A percentile compares a stretch with the other conserved stretches of the same genome.
These are phyloP conservation scores for Picea mariana DNA, from an alignment of 83 land plant genomes.

Conservation along the genomic window DNA sequence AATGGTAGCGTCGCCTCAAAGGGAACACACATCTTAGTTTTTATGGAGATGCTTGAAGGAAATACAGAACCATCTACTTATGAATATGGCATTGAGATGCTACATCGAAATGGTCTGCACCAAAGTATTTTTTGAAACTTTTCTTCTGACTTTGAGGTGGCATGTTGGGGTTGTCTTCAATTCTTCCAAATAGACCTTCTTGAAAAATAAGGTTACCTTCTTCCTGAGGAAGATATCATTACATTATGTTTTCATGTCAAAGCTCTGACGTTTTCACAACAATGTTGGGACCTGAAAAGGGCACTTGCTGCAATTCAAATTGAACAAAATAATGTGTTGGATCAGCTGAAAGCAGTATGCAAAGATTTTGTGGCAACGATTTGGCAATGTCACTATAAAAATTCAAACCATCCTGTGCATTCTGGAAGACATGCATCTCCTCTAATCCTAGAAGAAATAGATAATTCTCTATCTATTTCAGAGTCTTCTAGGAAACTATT, in stretches of 20 bases:
- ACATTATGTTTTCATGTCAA: constrained; percentile 6
- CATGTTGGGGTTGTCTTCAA: constrained; percentile 35
- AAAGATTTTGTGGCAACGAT: neutral
- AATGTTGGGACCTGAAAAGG: constrained; percentile 32
- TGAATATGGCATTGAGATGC: constrained; percentile 37
- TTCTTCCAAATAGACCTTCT: constrained; percentile 27
- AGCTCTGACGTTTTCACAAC: constrained; percentile 18
- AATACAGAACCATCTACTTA: constrained; percentile 27
- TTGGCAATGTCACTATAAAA: neutral
- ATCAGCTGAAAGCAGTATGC: neutral
- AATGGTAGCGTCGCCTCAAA: constrained; percentile 36
- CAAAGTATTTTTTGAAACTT: constrained; percentile 23
- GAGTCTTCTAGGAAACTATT: neutral
- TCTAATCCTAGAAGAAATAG: neutral
- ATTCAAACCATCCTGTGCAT: neutral
- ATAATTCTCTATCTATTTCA: neutral
- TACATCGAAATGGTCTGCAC: constrained; percentile 20
- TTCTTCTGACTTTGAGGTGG: constrained; percentile 35
- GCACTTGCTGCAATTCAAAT: constrained; percentile 28
- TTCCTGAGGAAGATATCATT: constrained; percentile 25
- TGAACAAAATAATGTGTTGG: constrained; percentile 25
- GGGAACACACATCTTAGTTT: constrained; percentile 32
- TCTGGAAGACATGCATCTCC: neutral
- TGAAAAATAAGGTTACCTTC: constrained; percentile 32
- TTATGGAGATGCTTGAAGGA: constrained; percentile 40